A percentile compares a stretch with the other conserved stretches of the same genome.
Evolutionary conservation across 1,284 basidiomycete species (phyloP).

Genomic region (Mycosarcoma maydis): DNA sequence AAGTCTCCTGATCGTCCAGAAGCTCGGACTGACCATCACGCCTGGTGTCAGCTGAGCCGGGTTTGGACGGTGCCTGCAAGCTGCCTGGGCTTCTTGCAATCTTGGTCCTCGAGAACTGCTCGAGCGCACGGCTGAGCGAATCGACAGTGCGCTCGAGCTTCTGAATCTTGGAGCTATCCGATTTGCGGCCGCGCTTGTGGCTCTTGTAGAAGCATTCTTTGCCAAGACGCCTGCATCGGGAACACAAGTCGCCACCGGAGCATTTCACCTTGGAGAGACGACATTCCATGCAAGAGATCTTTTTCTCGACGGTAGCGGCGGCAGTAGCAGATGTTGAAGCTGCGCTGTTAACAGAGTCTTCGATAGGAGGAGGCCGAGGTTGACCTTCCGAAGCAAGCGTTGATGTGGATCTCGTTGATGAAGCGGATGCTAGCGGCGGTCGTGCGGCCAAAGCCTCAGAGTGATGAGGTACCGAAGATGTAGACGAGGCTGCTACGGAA

Average conservation of each 20-base stretch:
- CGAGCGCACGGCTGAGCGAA: conserved; percentile 41
- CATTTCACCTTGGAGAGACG: conserved; percentile 50
- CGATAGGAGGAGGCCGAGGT: not conserved
- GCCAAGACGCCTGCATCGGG: conserved; percentile 39
- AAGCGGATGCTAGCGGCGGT: conserved; percentile 3
- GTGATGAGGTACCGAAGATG: conserved; percentile 12
- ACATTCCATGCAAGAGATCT: conserved; percentile 53
- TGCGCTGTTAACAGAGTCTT: not conserved
- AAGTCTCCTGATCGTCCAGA: conserved; percentile 4
- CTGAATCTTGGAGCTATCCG: conserved; percentile 52
- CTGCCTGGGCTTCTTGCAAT: conserved; percentile 6
- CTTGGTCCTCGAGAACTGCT: conserved; percentile 40
- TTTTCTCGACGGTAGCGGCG: conserved; percentile 30
- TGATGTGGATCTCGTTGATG: conserved; percentile 5
- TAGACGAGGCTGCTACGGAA: conserved; percentile 12
- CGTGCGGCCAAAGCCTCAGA: conserved; percentile 1
- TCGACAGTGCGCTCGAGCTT: conserved; percentile 48
- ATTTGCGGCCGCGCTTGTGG: conserved; percentile 52
- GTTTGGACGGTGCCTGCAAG: conserved; percentile 5
- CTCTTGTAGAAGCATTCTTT: conserved; percentile 45
- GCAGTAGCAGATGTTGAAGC: conserved; percentile 3
- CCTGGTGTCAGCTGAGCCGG: conserved; percentile 2
- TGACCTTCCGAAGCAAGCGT: conserved; percentile 2
- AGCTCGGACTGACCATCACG: not conserved
- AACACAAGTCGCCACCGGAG: conserved; percentile 40